These are phyloP conservation scores for Isatis lusitanica DNA, from an alignment of 441 rosid genomes.

Conservation along the genomic window DNA sequence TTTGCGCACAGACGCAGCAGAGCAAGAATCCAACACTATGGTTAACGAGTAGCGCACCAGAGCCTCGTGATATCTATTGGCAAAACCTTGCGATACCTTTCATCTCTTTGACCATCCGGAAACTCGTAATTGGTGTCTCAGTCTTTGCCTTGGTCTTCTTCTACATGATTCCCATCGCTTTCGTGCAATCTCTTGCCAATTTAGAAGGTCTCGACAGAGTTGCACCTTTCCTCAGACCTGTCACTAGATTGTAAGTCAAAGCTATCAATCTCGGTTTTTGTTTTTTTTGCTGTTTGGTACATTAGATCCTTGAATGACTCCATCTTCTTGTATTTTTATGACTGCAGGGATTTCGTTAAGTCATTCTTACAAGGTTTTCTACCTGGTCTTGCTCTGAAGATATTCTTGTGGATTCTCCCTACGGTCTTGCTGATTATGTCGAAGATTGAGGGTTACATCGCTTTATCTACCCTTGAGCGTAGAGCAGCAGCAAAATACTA, in stretches of 20 bases:
- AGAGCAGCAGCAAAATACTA: conserved; percentile 87
- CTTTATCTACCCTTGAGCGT: conserved; percentile 74
- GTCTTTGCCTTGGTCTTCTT: conserved; percentile 90
- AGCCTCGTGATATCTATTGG: conserved; percentile 96
- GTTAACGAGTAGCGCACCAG: conserved; percentile 94
- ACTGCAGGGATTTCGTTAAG: conserved; percentile 80
- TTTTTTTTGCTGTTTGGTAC: not conserved
- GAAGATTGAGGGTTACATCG: conserved; percentile 86
- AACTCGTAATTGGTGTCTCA: conserved; percentile 61
- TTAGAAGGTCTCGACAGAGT: conserved; percentile 87
- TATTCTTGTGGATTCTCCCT: conserved; percentile 78
- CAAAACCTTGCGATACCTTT: conserved; percentile 88
- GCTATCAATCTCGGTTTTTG: not conserved
- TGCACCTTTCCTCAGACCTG: conserved; percentile 92
- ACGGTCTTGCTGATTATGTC: conserved; percentile 82
- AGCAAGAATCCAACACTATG: conserved; percentile 87
- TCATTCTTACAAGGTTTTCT: conserved; percentile 97
- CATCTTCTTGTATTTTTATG: conserved; percentile 17
- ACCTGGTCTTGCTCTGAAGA: conserved; percentile 90
- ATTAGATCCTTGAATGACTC: not conserved
- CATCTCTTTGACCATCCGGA: conserved; percentile 76
- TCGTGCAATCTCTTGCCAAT: conserved; percentile 96
- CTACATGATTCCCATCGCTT: conserved; percentile 98
- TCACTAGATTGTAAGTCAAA: conserved; percentile 75
- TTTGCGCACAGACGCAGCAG: conserved; percentile 96